These are phyloP conservation scores for Leccinum subrobustum DNA, from an alignment of 1,284 basidiomycete genomes.

Conservation along the genomic window DNA sequence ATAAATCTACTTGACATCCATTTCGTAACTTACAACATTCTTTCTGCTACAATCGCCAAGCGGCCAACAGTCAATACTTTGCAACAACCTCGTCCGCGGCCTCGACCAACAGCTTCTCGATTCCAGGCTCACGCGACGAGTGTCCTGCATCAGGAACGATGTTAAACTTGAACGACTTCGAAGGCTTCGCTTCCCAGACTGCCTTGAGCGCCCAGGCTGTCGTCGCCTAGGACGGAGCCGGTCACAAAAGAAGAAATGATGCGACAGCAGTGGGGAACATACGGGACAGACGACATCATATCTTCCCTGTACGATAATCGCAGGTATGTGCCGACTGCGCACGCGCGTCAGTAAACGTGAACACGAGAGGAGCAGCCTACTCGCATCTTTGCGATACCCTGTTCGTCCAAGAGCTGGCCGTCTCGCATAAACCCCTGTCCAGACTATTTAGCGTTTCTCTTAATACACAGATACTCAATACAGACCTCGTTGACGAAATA, in stretches of 20 bases:
- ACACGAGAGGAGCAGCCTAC: conserved; percentile 20
- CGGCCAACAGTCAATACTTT: conserved; percentile 19
- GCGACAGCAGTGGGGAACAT: conserved; percentile 22
- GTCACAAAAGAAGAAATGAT: neutral
- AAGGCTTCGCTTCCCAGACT: conserved; percentile 77
- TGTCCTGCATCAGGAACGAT: conserved; percentile 93
- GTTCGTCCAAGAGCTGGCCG: conserved; percentile 81
- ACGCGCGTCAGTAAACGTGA: conserved; percentile 14
- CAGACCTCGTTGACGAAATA: conserved; percentile 81
- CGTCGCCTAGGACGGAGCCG: conserved; percentile 48
- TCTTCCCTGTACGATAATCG: conserved; percentile 82
- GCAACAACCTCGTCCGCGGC: conserved; percentile 38
- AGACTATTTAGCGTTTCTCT: conserved; percentile 6
- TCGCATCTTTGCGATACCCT: conserved; percentile 89
- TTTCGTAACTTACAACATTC: neutral
- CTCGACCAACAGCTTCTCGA: conserved; percentile 70
- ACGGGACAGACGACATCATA: conserved; percentile 82
- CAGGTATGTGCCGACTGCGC: conserved; percentile 79
- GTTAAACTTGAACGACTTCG: conserved; percentile 41
- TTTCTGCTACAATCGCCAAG: neutral
- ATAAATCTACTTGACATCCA: neutral
- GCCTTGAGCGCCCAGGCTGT: conserved; percentile 81
- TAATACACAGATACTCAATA: neutral
- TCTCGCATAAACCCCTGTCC: conserved; percentile 83
- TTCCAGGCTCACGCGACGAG: conserved; percentile 80